Conservation (phyloP, 345 rosid genomes). For the Bruguiera parviflora region DNA sequence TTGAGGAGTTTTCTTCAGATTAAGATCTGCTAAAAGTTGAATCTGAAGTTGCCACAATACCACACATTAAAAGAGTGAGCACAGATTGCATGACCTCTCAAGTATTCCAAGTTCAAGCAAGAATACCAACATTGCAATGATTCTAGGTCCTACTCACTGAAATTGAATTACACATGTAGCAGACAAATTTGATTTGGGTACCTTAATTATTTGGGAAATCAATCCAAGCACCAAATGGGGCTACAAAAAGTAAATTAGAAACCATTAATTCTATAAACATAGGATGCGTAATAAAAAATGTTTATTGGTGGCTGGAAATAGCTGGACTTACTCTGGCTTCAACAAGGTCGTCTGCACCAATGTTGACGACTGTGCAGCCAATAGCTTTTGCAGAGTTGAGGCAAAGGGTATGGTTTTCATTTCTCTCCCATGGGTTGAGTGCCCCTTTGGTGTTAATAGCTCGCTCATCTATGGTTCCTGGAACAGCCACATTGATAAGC, state of each 20-base stretch:
- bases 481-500: slow-evolving; percentile 96
- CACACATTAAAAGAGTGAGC: slow-evolving; percentile 1
- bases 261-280: slow-evolving; percentile 14
- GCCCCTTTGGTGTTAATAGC: slow-evolving; percentile 82
- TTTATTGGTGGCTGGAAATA: neutral
- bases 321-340: slow-evolving; percentile 83
- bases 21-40: slow-evolving; percentile 89
- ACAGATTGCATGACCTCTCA: neutral
- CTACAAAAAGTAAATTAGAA: slow-evolving; percentile 39
- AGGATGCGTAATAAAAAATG: slow-evolving; percentile 6
- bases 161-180: neutral
- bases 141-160: slow-evolving; percentile 1
- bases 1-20: slow-evolving; percentile 93
- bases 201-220: slow-evolving; percentile 98
- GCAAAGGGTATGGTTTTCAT: slow-evolving; percentile 95
- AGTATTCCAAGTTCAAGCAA: neutral
- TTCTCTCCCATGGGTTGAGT: slow-evolving; percentile 97
- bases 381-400: slow-evolving; percentile 99
- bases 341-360: slow-evolving; percentile 86
- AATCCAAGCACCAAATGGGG: slow-evolving; percentile 95
- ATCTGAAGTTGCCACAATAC: slow-evolving; percentile 46
- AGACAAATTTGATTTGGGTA: slow-evolving; percentile 28
- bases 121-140: neutral
- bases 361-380: slow-evolving; percentile 97
- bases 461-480: slow-evolving; percentile 97